These are phyloP conservation scores for Boletus rufocinnamomeus DNA, from an alignment of 768 basidiomycete genomes.

Conservation along the genomic window DNA sequence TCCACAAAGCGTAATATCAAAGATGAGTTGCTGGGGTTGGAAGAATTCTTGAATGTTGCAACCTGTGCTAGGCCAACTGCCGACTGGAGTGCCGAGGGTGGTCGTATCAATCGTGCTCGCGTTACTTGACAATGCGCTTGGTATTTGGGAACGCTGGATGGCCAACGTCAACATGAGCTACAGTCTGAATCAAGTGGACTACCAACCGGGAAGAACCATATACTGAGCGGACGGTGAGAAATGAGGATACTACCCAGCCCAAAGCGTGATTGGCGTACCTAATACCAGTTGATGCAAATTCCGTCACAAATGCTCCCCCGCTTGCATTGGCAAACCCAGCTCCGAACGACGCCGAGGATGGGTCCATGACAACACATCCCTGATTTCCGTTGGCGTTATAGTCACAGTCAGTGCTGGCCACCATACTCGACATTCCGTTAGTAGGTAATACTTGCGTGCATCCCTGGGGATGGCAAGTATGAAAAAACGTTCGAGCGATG, in stretches of 20 bases:
- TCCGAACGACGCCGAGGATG: conserved; percentile 60
- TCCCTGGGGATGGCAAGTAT: conserved; percentile 34
- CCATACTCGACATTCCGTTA: conserved; percentile 49
- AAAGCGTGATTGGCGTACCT: conserved; percentile 45
- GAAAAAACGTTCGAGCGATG: background rate
- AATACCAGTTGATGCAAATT: conserved; percentile 65
- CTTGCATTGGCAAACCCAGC: conserved; percentile 61
- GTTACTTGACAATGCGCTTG: conserved; percentile 48
- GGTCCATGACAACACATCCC: conserved; percentile 66
- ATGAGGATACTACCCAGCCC: background rate
- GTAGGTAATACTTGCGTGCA: conserved; percentile 54
- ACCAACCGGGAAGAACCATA: conserved; percentile 37
- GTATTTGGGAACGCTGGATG: conserved; percentile 42
- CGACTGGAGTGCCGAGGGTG: conserved; percentile 65
- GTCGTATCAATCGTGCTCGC: conserved; percentile 54
- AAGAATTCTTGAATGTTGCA: conserved; percentile 60
- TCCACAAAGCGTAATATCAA: conserved; percentile 75
- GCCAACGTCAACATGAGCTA: conserved; percentile 2
- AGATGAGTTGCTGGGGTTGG: conserved; percentile 63
- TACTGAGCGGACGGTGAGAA: conserved; percentile 14
- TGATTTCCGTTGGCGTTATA: conserved; percentile 55
- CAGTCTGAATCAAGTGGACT: background rate
- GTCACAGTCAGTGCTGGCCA: conserved; percentile 62
- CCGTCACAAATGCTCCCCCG: conserved; percentile 78
- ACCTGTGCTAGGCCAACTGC: conserved; percentile 60